Percentiles rank a stretch among this genome's conserved stretches.
These are phyloP conservation scores for Nitzschia palea DNA, from an alignment of 108 stramenopile species.

Conservation along the genomic window DNA sequence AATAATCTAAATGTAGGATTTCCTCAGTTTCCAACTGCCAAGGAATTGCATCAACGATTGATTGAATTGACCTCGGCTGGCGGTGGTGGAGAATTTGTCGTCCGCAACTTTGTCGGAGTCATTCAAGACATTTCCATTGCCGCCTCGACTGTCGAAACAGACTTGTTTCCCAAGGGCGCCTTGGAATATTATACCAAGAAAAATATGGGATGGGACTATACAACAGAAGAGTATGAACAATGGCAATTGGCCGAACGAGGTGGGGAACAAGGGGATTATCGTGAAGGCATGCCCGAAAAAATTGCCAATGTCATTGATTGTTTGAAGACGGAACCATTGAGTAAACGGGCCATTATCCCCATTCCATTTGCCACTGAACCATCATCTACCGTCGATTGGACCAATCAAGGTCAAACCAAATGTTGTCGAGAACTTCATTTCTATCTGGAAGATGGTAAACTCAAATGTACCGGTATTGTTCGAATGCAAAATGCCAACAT, in stretches of 20 bases:
- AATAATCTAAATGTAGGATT: conserved; percentile 51
- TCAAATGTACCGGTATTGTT: conserved; percentile 57
- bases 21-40: conserved; percentile 47
- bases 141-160: conserved; percentile 54
- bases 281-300: conserved; percentile 56
- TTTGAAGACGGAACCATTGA: conserved; percentile 43
- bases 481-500: conserved; percentile 67
- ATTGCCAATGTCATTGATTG: conserved; percentile 65
- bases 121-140: conserved; percentile 49
- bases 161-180: conserved; percentile 54
- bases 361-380: conserved; percentile 44
- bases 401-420: conserved; percentile 58
- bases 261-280: conserved; percentile 66
- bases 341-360: conserved; percentile 62
- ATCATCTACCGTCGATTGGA: conserved; percentile 47
- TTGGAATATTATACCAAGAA: conserved; percentile 57
- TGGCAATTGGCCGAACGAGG: conserved; percentile 53
- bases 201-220: conserved; percentile 59
- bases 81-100: conserved; percentile 54
- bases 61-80: conserved; percentile 40
- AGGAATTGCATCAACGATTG: conserved; percentile 40
- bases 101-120: conserved; percentile 58
- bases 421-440: conserved; percentile 64
- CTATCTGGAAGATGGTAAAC: conserved; percentile 55
- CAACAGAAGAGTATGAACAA: conserved; percentile 39